Evolutionary conservation across 345 rosid genomes (phyloP), one percentile per base, ranked within the genome.

Genomic region (Aurinia saxatilis): DNA sequence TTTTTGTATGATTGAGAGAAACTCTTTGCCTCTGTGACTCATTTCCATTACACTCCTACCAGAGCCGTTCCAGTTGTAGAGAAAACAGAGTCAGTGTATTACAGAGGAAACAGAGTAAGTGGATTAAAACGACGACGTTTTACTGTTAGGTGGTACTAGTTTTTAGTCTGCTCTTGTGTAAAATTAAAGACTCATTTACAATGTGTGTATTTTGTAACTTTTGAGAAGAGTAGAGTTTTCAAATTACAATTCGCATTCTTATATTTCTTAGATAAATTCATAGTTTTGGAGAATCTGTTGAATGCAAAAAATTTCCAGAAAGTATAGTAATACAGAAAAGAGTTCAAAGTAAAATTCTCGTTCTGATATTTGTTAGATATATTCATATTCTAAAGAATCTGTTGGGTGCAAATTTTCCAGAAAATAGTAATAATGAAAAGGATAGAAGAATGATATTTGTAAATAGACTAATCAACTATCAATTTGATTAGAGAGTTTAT

Each of bases 11-110:
- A 91, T 90, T 3, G 96, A 95, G 37, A 80, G 82, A 59, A 95
- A 95, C 33, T 95, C 88, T 72, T 90, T 90, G 5, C 99, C 99
- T 15, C 99, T 61, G 64, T 95, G 99, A 79, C 97, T 90, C 99
- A 95, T 95, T 57, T 95, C 99, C 99, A 90, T 95, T 12, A 95
- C 97, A 66, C 97, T 90, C 99, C 90, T 90, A 25, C 99, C 99
- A 37, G 88, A 93, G 60, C 95, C 96, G 11, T 68, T 84, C 96
- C 96, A 93, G 79, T 77, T 73, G 83, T 79, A 87, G 27, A 93
- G 96, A n/a, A 27, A 27, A 27, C 30, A 27, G 30, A 27, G 30
- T 3, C 50, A 60, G 38, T 34, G 14, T 9, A 37, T 39, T 30
- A 29, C 7, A 10, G 38, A 18, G 8, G 27, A 58, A 49, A 30